phyloP scores from a whole-genome alignment of 2,329 filamentous ascomycete species.

The Decorospora gaudefroyi region DNA sequence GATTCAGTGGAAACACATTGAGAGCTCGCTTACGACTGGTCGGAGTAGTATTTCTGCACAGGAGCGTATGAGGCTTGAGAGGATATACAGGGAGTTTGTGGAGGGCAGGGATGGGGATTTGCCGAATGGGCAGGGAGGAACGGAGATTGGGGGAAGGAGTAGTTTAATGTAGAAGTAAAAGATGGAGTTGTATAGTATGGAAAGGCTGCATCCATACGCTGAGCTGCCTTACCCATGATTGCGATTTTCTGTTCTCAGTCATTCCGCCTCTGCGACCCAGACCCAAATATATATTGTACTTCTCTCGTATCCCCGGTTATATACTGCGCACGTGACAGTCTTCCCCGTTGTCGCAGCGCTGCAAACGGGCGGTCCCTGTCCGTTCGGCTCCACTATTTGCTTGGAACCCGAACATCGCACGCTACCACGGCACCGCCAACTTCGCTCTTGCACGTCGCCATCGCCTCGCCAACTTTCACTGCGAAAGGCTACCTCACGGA shows the following conservation, averaged over 20 bases:
- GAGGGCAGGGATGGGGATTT: slow-evolving; percentile 92
- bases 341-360: slow-evolving; percentile 12
- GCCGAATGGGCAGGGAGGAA: slow-evolving; percentile 88
- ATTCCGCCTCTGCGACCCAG: no score
- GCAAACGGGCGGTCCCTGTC: slow-evolving; percentile 5
- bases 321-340: slow-evolving; percentile 16
- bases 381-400: slow-evolving; percentile 12
- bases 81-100: slow-evolving; percentile 92
- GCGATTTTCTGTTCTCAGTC: no score
- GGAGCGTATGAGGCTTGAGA: slow-evolving; percentile 73
- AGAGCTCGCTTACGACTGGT: slow-evolving; percentile 75
- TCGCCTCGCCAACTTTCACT: slow-evolving; percentile 5
- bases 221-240: no score
- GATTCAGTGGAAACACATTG: slow-evolving; percentile 82
- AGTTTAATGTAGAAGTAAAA: slow-evolving; percentile 75
- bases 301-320: slow-evolving; percentile 1
- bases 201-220: background rate
- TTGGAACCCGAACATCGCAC: slow-evolving; percentile 14
- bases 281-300: background rate
- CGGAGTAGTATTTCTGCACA: slow-evolving; percentile 79
- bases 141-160: slow-evolving; percentile 87
- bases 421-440: slow-evolving; percentile 9
- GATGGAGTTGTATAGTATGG: background rate
- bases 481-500: slow-evolving; percentile 6
- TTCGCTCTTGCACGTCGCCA: slow-evolving; percentile 10